Evolutionary conservation across 345 rosid species (phyloP).

Genomic region (Lepidium sativum): DNA sequence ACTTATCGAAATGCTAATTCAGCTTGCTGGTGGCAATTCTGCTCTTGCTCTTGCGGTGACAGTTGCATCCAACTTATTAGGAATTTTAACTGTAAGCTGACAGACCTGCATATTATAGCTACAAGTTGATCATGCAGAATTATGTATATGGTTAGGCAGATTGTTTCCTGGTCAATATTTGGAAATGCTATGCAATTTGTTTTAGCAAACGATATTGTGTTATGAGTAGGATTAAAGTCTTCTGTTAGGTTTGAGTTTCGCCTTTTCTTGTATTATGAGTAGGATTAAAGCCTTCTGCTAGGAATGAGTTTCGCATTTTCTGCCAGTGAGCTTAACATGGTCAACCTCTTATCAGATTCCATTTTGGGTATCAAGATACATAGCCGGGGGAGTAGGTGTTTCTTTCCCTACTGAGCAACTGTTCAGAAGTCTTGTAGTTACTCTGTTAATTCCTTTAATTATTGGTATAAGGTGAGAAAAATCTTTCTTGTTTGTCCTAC

Average conservation of each 20-base stretch:
- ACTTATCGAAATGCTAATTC: slow-evolving; percentile 22
- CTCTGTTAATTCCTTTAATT: slow-evolving; percentile 64
- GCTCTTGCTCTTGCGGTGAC: slow-evolving; percentile 97
- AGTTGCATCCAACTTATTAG: slow-evolving; percentile 65
- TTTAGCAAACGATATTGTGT: background rate
- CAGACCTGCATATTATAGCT: background rate
- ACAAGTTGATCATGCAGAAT: background rate
- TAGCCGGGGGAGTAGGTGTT: slow-evolving; percentile 83
- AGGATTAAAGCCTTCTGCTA: background rate
- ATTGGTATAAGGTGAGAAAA: slow-evolving; percentile 74
- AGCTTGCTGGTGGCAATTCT: slow-evolving; percentile 94
- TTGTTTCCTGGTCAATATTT: background rate
- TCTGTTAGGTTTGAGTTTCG: too few species aligned
- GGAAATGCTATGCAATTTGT: background rate
- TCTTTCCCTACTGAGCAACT: slow-evolving; percentile 71
- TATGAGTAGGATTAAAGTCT: background rate
- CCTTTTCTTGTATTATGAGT: too few species aligned
- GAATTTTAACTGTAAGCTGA: slow-evolving; percentile 71
- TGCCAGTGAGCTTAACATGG: background rate
- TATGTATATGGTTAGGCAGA: background rate
- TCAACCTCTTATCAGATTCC: slow-evolving; percentile 53
- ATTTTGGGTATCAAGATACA: slow-evolving; percentile 69
- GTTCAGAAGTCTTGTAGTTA: slow-evolving; percentile 65
- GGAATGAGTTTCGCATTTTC: background rate
- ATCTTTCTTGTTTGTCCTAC: background rate